Evolutionary conservation across 1,139 yeast genomes (phyloP).

Genomic region (Pichia inconspicua): DNA sequence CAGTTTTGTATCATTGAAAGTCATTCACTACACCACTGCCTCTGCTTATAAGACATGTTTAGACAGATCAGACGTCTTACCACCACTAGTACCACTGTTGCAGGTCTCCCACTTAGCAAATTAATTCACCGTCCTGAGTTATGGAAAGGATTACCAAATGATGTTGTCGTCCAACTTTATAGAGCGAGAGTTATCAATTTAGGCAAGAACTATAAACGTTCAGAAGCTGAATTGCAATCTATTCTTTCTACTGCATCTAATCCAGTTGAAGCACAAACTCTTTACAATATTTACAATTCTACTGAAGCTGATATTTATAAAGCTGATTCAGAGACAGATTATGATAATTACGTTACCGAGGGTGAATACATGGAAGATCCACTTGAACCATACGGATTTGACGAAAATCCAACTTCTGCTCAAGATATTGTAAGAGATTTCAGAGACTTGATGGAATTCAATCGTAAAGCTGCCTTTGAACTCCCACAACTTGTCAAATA

Average conservation of each 20-base stretch:
- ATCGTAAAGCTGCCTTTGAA: conserved; percentile 84
- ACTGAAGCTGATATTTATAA: conserved; percentile 30
- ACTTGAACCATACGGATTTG: conserved; percentile 36
- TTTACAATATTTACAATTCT: conserved; percentile 29
- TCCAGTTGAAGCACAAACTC: conserved; percentile 21
- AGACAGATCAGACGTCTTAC: conserved; percentile 1
- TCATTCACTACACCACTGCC: no score
- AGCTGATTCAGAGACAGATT: conserved; percentile 28
- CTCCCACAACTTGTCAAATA: conserved; percentile 75
- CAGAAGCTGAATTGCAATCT: conserved; percentile 40
- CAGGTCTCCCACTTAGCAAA: conserved; percentile 17
- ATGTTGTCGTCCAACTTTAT: conserved; percentile 53
- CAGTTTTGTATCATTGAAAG: no score
- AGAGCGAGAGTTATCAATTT: conserved; percentile 46
- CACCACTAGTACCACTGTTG: neutral
- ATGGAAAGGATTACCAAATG: conserved; percentile 64
- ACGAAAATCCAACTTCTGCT: conserved; percentile 55
- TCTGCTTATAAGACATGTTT: neutral
- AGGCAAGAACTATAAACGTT: conserved; percentile 52
- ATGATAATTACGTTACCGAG: conserved; percentile 27
- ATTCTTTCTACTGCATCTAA: conserved; percentile 32
- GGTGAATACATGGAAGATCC: conserved; percentile 25
- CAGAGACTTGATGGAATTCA: conserved; percentile 55
- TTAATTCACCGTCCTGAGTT: conserved; percentile 42
- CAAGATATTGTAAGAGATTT: conserved; percentile 56